Base-by-base conservation (phyloP, 441 rosid species). In the Francoa sonchifolia region DNA sequence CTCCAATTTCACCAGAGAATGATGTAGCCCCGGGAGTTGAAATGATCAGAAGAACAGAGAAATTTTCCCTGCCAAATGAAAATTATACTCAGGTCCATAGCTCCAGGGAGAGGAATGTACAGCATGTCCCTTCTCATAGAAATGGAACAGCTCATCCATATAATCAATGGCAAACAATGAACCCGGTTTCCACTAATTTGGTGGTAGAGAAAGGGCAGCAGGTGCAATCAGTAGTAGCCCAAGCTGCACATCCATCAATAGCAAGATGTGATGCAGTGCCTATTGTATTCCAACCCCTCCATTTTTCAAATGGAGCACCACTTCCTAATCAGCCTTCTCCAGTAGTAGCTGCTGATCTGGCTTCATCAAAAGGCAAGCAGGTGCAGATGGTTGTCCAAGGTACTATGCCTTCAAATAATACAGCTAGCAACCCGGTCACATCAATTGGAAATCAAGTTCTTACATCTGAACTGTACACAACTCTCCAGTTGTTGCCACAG, bases 1-100 rank as follows among this genome's bases (percentile, higher is more conserved):
- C 72, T 38, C 93, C 89, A 33, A 72, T 81, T 41, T 58, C 70
- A 2, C 63, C 63, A 3, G 77, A 66, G 38, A 78, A 81, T 44
- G 95, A 85, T 48, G 49, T 81, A 42, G 93, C 83, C 25, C 93
- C 95, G 8, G 44, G 66, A 51, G 70, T 72, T 30, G 73, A 60
- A 25, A 85, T 81, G 89, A 59, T 78, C 30, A 52, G 61, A 54
- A 72, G 93, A 66, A 76, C 56, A 23, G 69, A 63, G 40, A 50
- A 76, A 44, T 66, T n/a, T n/a, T n/a, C 74, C 21, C 34, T 71
- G 37, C 79, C 72, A 5, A 43, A 50, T 16, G 66, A 38, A 25
- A 57, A 36, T 20, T 39, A 47, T 14, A 37, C 45, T 39, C 68
- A 42, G 16, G 52, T 39, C 19, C 47, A 57, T 33, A 52, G 55